A percentile compares a stretch with the other conserved stretches of the same genome.
Evolutionary conservation across 1,139 yeast species (phyloP).

Genomic region (Candida buenavistaensis): DNA sequence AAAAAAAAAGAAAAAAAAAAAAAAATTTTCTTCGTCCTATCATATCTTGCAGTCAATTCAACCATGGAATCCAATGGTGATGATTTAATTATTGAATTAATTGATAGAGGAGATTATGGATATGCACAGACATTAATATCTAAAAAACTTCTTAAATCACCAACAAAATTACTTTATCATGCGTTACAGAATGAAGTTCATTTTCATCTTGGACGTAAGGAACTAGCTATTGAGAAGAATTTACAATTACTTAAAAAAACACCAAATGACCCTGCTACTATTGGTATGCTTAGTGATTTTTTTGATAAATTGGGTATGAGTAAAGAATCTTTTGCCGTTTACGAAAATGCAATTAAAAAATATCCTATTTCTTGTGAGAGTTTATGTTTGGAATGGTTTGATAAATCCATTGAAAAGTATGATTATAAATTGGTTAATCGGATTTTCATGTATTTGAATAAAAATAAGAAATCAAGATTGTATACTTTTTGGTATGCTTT

Average conservation of each 20-base stretch:
- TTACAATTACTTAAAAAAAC: conserved; percentile 39
- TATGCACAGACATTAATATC: conserved; percentile 53
- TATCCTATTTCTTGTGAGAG: conserved; percentile 44
- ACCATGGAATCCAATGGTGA: conserved; percentile 15
- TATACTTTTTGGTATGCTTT: conserved; percentile 52
- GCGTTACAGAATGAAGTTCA: conserved; percentile 50
- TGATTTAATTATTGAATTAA: conserved; percentile 36
- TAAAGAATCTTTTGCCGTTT: conserved; percentile 42
- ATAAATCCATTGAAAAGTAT: conserved; percentile 32
- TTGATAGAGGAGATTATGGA: conserved; percentile 54
- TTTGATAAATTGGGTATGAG: conserved; percentile 34
- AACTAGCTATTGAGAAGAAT: conserved; percentile 46
- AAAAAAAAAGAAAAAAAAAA: not conserved
- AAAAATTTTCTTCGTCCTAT: not conserved
- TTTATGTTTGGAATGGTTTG: conserved; percentile 51
- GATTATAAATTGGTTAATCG: conserved; percentile 48
- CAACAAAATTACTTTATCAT: conserved; percentile 54
- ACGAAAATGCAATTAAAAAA: conserved; percentile 57
- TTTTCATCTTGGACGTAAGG: conserved; percentile 41
- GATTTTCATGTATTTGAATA: conserved; percentile 43
- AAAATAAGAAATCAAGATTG: conserved; percentile 26
- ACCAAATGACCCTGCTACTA: conserved; percentile 57
- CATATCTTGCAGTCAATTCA: no score
- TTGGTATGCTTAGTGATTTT: conserved; percentile 46
- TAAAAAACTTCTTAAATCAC: conserved; percentile 53